These are phyloP conservation scores for Fusarium cicatricum DNA, from an alignment of 2,329 filamentous ascomycete genomes.

Conservation along the genomic window DNA sequence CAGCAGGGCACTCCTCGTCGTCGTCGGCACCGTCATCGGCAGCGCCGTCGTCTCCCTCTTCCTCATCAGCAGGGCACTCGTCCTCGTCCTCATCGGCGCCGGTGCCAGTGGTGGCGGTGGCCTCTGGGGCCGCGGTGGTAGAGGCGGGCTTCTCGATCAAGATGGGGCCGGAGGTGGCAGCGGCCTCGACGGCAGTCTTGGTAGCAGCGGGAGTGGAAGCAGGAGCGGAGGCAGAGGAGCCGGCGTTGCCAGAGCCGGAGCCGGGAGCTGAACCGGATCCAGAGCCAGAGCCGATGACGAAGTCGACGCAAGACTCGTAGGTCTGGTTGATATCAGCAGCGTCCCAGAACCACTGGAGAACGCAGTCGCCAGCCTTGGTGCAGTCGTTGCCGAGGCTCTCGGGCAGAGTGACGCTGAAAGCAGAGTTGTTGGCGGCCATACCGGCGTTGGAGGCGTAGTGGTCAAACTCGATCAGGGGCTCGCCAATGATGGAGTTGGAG, in stretches of 20 bases:
- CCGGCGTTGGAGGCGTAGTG: constrained; percentile 59
- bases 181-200: constrained; percentile 1
- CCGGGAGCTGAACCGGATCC: constrained; percentile 12
- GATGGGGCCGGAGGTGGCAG: constrained; percentile 7
- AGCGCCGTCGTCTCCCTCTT: constrained; percentile 7
- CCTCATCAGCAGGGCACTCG: constrained; percentile 19
- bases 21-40: background rate
- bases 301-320: constrained; percentile 70
- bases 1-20: background rate
- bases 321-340: constrained; percentile 64
- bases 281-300: constrained; percentile 44
- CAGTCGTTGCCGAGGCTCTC: constrained; percentile 55
- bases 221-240: constrained; percentile 10
- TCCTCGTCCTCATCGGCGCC: constrained; percentile 20
- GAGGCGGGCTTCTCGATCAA: constrained; percentile 12
- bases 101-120: constrained; percentile 16
- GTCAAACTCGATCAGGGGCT: constrained; percentile 62
- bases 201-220: constrained; percentile 14
- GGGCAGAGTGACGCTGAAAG: constrained; percentile 65
- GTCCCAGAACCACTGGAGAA: constrained; percentile 71
- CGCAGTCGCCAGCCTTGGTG: constrained; percentile 57
- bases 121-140: constrained; percentile 14
- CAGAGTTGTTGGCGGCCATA: constrained; percentile 53
- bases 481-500: constrained; percentile 60
- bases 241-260: constrained; percentile 3